A percentile compares a stretch with the other conserved stretches of the same genome.
Conservation (phyloP, 768 basidiomycete species). For the Macrolepiota fuliginosa region DNA sequence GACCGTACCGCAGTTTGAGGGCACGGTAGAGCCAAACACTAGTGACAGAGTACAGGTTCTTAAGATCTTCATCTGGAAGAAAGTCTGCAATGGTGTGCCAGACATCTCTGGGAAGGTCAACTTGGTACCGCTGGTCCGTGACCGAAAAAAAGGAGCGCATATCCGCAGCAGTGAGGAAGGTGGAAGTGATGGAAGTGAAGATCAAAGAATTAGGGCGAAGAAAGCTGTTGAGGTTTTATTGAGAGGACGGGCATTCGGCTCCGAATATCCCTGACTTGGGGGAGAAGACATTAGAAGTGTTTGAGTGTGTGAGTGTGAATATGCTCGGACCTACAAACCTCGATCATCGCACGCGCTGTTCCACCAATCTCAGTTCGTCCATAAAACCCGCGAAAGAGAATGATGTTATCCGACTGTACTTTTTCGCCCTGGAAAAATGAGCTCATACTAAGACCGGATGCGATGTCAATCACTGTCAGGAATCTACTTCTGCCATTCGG, state of each 20-base stretch:
- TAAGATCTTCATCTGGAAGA: slow-evolving; percentile 25
- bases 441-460: not conserved
- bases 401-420: not conserved
- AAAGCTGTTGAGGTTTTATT: slow-evolving; percentile 6
- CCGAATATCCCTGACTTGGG: not conserved
- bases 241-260: slow-evolving; percentile 7
- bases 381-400: not conserved
- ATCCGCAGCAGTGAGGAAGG: not conserved
- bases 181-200: not conserved
- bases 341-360: not conserved
- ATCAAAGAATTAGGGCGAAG: not conserved
- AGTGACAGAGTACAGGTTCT: slow-evolving; percentile 26
- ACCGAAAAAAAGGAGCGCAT: not conserved
- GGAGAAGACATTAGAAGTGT: not conserved
- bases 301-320: not conserved
- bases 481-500: not conserved
- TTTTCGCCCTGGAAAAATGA: not conserved
- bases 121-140: not conserved
- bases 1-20: slow-evolving; percentile 26
- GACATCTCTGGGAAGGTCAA: slow-evolving; percentile 30
- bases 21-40: slow-evolving; percentile 29
- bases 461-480: not conserved
- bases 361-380: not conserved
- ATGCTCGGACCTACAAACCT: not conserved
- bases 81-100: slow-evolving; percentile 29